phyloP scores from a whole-genome alignment of 2,329 filamentous ascomycete genomes.

The Cladosporium halotolerans region DNA sequence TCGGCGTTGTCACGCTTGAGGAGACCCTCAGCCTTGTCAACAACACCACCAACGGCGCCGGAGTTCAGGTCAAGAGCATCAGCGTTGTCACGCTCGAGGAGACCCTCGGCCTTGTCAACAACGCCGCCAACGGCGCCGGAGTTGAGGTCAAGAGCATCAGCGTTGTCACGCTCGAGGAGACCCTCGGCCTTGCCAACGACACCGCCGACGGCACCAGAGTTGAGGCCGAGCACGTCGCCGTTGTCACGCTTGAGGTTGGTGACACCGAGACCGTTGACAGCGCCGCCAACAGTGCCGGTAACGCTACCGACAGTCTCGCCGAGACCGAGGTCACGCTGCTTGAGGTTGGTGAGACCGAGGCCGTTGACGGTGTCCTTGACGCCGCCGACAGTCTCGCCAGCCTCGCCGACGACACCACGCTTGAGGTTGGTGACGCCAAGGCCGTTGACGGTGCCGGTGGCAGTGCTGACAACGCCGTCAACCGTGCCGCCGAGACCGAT shows the following conservation, averaged over 20 bases:
- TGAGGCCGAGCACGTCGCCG: background rate
- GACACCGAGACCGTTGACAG: background rate
- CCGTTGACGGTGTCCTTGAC: background rate
- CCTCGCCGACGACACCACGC: conserved; percentile 1
- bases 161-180: too few relatives aligned
- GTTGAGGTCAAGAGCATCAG: background rate
- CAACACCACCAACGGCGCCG: background rate
- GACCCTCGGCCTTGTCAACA: background rate
- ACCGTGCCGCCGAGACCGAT: background rate
- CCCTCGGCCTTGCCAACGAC: background rate
- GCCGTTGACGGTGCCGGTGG: background rate
- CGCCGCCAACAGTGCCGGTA: background rate
- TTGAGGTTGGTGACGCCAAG: background rate
- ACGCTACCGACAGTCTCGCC: background rate
- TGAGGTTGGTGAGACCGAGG: background rate
- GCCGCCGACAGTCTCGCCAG: background rate
- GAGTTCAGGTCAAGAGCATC: background rate
- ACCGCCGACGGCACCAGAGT: background rate
- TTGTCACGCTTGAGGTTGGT: conserved; percentile 1
- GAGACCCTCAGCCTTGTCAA: background rate
- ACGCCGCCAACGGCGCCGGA: background rate
- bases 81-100: background rate
- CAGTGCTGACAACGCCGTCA: background rate
- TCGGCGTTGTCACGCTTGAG: background rate
- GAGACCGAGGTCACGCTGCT: background rate